Conservation (phyloP, 768 basidiomycete genomes). For the Mycena vulgaris region DNA sequence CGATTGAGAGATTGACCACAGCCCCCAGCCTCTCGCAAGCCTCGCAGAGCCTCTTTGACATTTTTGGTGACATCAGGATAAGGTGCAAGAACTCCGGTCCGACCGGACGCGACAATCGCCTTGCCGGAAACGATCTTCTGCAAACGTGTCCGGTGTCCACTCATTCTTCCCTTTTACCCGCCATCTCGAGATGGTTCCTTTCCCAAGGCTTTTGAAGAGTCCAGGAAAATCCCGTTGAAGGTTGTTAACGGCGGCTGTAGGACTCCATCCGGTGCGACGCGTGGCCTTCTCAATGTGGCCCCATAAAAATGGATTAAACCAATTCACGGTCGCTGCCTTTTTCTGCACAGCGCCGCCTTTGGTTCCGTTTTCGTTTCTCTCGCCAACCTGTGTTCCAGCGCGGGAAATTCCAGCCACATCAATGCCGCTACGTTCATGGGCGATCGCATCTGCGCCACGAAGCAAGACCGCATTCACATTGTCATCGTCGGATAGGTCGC, state of each 20-base stretch:
- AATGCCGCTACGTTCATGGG: not conserved
- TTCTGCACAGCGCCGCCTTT: constrained; percentile 8
- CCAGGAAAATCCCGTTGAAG: not conserved
- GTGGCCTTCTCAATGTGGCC: not conserved
- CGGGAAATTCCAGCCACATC: constrained; percentile 14
- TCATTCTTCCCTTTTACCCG: constrained; percentile 11
- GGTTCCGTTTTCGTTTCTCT: not conserved
- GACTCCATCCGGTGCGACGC: constrained; percentile 7
- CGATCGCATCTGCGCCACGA: not conserved
- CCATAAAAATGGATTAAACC: not conserved
- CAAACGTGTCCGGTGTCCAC: constrained; percentile 8
- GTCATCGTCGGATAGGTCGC: constrained; percentile 1
- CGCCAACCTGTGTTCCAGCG: constrained; percentile 8
- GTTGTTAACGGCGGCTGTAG: not conserved
- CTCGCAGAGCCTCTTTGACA: constrained; percentile 25
- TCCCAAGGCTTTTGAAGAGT: not conserved
- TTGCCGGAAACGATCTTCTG: not conserved
- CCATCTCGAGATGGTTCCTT: constrained; percentile 19
- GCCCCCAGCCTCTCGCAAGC: constrained; percentile 16
- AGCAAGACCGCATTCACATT: constrained; percentile 7
- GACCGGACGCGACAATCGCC: constrained; percentile 9
- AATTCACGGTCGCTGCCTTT: not conserved
- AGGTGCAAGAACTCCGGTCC: constrained; percentile 14
- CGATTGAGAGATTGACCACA: constrained; percentile 25
- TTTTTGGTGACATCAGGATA: constrained; percentile 22